phyloP scores from a whole-genome alignment of 2,329 filamentous ascomycete species.

The Diaporthe amygdali region DNA sequence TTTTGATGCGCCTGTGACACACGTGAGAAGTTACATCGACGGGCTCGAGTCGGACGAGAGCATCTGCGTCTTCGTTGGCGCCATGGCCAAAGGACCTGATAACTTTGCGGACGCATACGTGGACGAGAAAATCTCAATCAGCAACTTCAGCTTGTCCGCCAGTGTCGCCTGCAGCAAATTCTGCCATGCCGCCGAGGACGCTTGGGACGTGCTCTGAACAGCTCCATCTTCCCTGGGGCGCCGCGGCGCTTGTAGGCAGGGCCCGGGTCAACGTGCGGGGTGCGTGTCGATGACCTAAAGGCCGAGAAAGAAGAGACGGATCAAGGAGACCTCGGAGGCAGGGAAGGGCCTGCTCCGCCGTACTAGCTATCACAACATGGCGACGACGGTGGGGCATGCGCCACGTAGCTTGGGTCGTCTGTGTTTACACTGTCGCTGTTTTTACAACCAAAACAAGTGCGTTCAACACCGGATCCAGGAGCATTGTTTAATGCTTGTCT shows the following conservation, averaged over 20 bases:
- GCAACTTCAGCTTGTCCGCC: constrained; percentile 95
- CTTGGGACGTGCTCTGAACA: constrained; percentile 83
- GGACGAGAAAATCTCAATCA: constrained; percentile 97
- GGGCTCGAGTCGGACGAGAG: constrained; percentile 82
- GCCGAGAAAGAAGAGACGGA: neutral
- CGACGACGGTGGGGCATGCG: constrained; percentile 51
- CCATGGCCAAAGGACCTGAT: constrained; percentile 97
- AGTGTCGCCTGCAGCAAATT: constrained; percentile 99
- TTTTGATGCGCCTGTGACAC: constrained; percentile 88
- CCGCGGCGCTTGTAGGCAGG: neutral
- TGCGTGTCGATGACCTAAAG: neutral
- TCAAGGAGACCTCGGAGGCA: constrained; percentile 27
- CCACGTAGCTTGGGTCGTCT: constrained; percentile 65
- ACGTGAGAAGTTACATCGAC: constrained; percentile 87
- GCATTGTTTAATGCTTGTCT: constrained; percentile 49
- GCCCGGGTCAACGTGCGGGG: neutral
- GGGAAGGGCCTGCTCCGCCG: constrained; percentile 40
- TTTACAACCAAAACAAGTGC: constrained; percentile 82
- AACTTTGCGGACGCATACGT: constrained; percentile 95
- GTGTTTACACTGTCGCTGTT: constrained; percentile 76
- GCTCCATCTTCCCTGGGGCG: neutral
- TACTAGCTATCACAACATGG: constrained; percentile 76
- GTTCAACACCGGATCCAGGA: constrained; percentile 79
- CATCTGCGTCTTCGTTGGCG: constrained; percentile 96
- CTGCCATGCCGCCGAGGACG: constrained; percentile 96